phyloP scores from a whole-genome alignment of 192 early-diverging fungal genomes.

The Backusella psychrophila region DNA sequence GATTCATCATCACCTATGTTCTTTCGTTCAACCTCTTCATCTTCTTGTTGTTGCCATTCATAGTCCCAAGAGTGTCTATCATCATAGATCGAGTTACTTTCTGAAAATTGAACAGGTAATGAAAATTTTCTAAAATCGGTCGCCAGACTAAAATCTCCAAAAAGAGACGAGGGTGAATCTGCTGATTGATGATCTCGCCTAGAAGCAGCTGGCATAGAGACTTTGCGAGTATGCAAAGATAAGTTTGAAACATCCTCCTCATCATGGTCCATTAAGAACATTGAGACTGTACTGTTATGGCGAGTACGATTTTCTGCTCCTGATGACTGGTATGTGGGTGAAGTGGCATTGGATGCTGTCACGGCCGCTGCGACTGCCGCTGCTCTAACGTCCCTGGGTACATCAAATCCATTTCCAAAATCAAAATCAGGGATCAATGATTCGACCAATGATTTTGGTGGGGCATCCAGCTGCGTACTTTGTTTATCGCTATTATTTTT shows the following conservation, averaged over 20 bases:
- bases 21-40: conserved; percentile 10
- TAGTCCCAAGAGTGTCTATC: conserved; percentile 5
- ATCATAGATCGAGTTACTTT: conserved; percentile 9
- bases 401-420: conserved; percentile 22
- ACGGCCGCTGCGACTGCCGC: conserved; percentile 12
- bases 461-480: not conserved
- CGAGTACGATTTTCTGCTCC: not conserved
- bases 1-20: conserved; percentile 22
- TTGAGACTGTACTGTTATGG: not conserved
- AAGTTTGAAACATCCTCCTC: conserved; percentile 3
- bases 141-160: conserved; percentile 28
- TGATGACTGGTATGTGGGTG: not conserved
- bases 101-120: not conserved
- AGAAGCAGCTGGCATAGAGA: conserved; percentile 4
- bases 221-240: conserved; percentile 12
- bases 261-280: not conserved
- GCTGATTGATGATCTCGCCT: conserved; percentile 12
- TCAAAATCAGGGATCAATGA: conserved; percentile 24
- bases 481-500: not conserved
- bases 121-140: conserved; percentile 26
- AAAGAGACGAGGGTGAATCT: conserved; percentile 22
- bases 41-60: not conserved
- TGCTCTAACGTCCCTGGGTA: not conserved
- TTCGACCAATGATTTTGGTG: conserved; percentile 9
- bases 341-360: not conserved